Conservation (phyloP, 148 eudicot species). For the Camellia lanceoleosa region DNA sequence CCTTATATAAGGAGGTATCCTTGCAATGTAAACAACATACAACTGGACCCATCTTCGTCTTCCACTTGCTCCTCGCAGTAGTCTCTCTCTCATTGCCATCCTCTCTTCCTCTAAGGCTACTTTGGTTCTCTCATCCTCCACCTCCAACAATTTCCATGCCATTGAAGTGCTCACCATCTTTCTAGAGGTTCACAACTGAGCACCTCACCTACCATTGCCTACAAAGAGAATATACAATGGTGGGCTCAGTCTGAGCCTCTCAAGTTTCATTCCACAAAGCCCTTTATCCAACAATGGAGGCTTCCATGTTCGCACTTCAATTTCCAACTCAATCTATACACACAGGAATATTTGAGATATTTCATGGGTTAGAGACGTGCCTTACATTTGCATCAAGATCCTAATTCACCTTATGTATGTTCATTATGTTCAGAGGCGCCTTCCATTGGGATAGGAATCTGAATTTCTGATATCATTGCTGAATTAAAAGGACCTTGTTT, state of each 20-base stretch:
- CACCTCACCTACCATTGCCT: too few species aligned
- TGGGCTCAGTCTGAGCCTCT: background rate
- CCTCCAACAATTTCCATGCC: too few species aligned
- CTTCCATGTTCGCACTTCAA: background rate
- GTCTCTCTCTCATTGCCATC: too few species aligned
- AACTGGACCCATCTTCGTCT: too few species aligned
- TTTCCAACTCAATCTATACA: background rate
- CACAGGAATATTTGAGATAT: background rate
- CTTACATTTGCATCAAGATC: background rate
- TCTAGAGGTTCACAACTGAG: too few species aligned
- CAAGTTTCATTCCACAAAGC: background rate
- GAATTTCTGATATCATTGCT: background rate
- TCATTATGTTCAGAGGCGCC: background rate
- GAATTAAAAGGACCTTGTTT: background rate
- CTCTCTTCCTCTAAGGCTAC: too few species aligned
- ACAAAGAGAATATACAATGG: background rate
- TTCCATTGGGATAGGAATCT: slow-evolving; percentile 1
- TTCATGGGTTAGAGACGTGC: background rate
- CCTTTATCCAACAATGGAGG: background rate
- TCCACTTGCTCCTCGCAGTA: too few species aligned
- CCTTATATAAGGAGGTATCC: too few species aligned
- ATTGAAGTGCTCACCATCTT: too few species aligned
- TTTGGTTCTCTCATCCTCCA: too few species aligned
- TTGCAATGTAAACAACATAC: too few species aligned
- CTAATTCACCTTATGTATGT: background rate